A percentile compares a stretch with the other conserved stretches of the same genome.
Conservation (phyloP, 148 eudicot genomes). For the Rhododendron molle region DNA sequence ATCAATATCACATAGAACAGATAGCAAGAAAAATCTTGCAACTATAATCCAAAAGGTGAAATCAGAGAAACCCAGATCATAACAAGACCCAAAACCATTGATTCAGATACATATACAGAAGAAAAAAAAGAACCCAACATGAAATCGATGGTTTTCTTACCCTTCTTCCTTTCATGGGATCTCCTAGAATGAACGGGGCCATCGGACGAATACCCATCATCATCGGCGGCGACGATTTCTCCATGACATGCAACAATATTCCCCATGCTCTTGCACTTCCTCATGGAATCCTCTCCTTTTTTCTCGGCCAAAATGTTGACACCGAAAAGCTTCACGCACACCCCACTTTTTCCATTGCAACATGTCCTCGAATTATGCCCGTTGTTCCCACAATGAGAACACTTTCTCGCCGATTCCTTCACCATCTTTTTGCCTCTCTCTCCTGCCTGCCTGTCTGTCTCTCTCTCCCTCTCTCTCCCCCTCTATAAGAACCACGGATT, state of each 20-base stretch:
- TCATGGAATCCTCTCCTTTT: conserved; percentile 17
- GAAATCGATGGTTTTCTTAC: not conserved
- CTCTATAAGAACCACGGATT: not conserved
- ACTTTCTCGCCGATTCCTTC: conserved; percentile 19
- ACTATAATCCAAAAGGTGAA: not conserved
- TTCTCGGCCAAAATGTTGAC: conserved; percentile 8
- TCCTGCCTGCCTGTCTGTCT: not conserved
- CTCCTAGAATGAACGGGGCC: conserved; percentile 13
- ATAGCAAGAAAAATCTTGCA: not conserved
- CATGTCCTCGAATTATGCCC: conserved; percentile 24
- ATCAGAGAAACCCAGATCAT: not conserved
- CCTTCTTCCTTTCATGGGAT: conserved; percentile 12
- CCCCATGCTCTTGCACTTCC: conserved; percentile 28
- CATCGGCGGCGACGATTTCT: not conserved
- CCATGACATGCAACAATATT: conserved; percentile 7
- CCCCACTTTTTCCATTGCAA: not conserved
- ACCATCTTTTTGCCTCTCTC: conserved; percentile 3
- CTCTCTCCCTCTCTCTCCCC: too few relatives aligned
- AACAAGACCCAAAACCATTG: not conserved
- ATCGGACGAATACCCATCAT: conserved; percentile 28
- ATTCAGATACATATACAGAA: not conserved
- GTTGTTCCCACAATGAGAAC: conserved; percentile 28
- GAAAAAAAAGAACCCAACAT: not conserved
- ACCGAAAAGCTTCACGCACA: conserved; percentile 26
- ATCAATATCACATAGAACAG: not conserved